Percentiles rank a stretch among this genome's conserved stretches.
Conservation (phyloP, 345 rosid genomes). For the Ricinus communis region DNA sequence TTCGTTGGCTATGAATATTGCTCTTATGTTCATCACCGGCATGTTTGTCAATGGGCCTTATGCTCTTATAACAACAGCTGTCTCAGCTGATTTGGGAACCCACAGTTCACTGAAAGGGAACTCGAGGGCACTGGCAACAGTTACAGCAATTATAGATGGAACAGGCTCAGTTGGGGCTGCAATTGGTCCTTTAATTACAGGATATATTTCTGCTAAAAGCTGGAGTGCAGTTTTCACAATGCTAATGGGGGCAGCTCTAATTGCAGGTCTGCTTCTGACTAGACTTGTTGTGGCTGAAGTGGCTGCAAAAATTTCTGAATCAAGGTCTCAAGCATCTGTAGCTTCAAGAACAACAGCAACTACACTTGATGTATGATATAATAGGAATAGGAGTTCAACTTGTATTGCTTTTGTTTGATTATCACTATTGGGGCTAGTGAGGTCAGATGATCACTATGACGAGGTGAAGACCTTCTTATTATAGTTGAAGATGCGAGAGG, state of each 20-base stretch:
- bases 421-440: background rate
- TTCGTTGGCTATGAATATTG: constrained; percentile 58
- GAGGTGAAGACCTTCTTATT: constrained; percentile 20
- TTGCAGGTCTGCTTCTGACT: constrained; percentile 76
- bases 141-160: constrained; percentile 96
- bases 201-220: constrained; percentile 81
- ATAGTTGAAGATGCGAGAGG: constrained; percentile 16
- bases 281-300: constrained; percentile 81
- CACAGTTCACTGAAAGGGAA: constrained; percentile 84
- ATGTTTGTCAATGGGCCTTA: constrained; percentile 93
- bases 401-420: constrained; percentile 10
- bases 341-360: constrained; percentile 26
- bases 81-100: constrained; percentile 94
- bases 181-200: constrained; percentile 84
- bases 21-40: constrained; percentile 77
- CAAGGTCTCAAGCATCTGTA: constrained; percentile 29
- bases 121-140: constrained; percentile 89
- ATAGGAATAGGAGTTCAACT: background rate
- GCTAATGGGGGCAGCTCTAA: constrained; percentile 86
- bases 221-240: constrained; percentile 88
- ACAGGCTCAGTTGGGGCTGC: constrained; percentile 99
- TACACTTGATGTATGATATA: constrained; percentile 26
- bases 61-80: constrained; percentile 94
- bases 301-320: constrained; percentile 57
- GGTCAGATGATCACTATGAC: constrained; percentile 11